Conservation (phyloP, 495 filamentous ascomycete genomes). For the Daldinia caldariorum region DNA sequence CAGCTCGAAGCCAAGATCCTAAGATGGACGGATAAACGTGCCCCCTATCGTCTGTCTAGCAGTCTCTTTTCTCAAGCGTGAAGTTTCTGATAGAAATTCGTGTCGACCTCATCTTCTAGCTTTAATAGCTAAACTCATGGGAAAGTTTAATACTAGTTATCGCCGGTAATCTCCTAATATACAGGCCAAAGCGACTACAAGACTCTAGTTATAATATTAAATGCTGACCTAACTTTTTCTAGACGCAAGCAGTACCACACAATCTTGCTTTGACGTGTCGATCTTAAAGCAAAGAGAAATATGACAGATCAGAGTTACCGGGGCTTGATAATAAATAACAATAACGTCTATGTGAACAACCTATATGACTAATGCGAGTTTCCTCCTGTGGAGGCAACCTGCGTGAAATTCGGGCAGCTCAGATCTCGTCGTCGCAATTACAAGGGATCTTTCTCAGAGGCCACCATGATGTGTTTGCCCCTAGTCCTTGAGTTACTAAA, state of each 20-base stretch:
- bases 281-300: conserved; percentile 31
- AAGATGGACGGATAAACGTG: conserved; percentile 25
- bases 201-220: not conserved
- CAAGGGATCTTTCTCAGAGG: conserved; percentile 17
- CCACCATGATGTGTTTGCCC: conserved; percentile 33
- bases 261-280: conserved; percentile 18
- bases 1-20: conserved; percentile 22
- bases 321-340: conserved; percentile 25
- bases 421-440: conserved; percentile 23
- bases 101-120: conserved; percentile 16
- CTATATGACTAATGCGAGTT: conserved; percentile 42
- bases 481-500: conserved; percentile 25
- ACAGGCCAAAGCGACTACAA: not conserved
- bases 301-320: conserved; percentile 44
- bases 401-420: conserved; percentile 34
- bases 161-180: not conserved
- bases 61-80: not conserved
- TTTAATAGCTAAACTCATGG: conserved; percentile 1
- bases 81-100: not conserved
- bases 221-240: not conserved
- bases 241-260: conserved; percentile 18
- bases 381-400: conserved; percentile 42
- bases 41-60: conserved; percentile 17
- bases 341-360: conserved; percentile 34
- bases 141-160: not conserved